A percentile compares a stretch with the other conserved stretches of the same genome.
Evolutionary conservation across 305 asterid species (phyloP).

Genomic region (Fraxinus paxiana): DNA sequence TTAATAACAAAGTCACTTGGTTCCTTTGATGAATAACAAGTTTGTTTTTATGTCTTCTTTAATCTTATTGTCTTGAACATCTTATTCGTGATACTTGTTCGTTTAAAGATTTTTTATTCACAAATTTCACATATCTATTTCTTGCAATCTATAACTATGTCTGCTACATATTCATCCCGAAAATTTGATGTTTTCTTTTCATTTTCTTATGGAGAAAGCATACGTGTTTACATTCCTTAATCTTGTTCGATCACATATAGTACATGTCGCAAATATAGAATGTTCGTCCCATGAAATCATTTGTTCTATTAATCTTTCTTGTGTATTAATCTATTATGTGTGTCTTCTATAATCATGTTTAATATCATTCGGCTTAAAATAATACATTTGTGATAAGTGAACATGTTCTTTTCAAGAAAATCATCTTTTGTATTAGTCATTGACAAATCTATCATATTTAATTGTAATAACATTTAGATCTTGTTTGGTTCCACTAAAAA

Average conservation of each 20-base stretch:
- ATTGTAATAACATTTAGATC: neutral
- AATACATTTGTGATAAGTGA: neutral
- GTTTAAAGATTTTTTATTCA: neutral
- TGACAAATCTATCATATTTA: neutral
- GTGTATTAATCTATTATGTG: neutral
- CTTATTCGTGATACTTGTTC: neutral
- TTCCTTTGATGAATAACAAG: neutral
- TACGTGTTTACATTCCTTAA: neutral
- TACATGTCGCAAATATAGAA: neutral
- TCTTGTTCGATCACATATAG: neutral
- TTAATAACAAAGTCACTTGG: conserved; percentile 22
- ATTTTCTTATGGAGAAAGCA: neutral
- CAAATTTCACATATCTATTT: neutral
- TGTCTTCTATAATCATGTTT: neutral
- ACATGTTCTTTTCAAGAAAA: conserved; percentile 9
- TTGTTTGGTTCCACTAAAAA: neutral
- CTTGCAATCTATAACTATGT: neutral
- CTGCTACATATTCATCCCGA: neutral
- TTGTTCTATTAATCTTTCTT: neutral
- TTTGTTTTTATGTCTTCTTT: neutral
- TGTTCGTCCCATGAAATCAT: neutral
- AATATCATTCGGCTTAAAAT: neutral
- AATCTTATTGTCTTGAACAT: neutral
- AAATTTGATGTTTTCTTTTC: neutral
- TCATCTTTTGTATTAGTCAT: neutral